Base-by-base conservation (phyloP, 2,329 filamentous ascomycete species). In the Penicillium sp. region DNA sequence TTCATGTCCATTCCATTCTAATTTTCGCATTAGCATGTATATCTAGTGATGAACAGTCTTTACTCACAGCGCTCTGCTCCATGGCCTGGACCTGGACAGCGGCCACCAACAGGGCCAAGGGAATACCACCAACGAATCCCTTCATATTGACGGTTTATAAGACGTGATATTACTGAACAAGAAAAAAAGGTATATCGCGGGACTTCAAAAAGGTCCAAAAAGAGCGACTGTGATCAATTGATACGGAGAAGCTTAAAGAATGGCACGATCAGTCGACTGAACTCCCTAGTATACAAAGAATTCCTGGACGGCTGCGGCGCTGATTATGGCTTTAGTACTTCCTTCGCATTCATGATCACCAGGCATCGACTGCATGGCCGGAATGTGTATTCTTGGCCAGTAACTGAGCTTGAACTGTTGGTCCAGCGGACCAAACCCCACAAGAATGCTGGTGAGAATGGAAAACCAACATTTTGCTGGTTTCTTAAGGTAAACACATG, bases 101-200 rank as follows among this genome's bases (percentile, higher is more conserved):
- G 14, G 69, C 68, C 48, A 68, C 73, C 52, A 75, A 59, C 19
- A 75, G 60, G 47, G 73, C 73, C 19, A 76, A 58, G 5, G 73
- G 71, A 45, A 76, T 70, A 50, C 72, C 72, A 45, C 64, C 68
- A 29, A 69, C 63, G 46, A 75, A 66, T 46, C 67, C 69, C 68
- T 75, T 76, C 73, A 76, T 76, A 14, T 52, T 67, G 61, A 33
- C 46, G 47, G 25, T 54, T 53, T 47, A 5, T 43, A 14, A 27
- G 51, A 45, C 44, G 51, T 35, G 26, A 43, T 60, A 47, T 46
- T 45, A 39, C 26, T 43, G 39, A 52, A 55, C 58, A 50, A 57
- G 52, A 23, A 29, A 50, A 50, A 47, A 42, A 16, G 26, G 35
- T 43, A 54, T 48, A 53, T 49, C 16, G 25, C 53, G 23, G 37